These are phyloP conservation scores for Pestalotiopsis sp. DNA, from an alignment of 2,329 filamentous ascomycete genomes.

Conservation along the genomic window DNA sequence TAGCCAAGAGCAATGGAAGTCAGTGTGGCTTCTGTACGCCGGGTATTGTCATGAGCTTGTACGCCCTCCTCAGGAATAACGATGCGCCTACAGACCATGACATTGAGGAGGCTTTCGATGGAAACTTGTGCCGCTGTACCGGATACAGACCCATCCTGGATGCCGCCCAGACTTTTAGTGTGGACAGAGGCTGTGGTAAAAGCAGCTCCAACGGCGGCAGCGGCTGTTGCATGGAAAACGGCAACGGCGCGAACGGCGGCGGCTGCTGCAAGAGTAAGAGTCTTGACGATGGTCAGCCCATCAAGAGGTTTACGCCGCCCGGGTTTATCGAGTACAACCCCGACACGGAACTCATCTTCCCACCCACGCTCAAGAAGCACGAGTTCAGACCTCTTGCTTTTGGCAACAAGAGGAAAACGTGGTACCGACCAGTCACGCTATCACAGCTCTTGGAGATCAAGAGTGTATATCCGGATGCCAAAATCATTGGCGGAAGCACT, in stretches of 20 bases:
- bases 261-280: constrained; percentile 70
- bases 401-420: constrained; percentile 91
- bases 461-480: constrained; percentile 77
- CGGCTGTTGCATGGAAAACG: constrained; percentile 73
- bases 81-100: constrained; percentile 75
- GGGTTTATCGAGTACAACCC: constrained; percentile 94
- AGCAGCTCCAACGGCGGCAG: constrained; percentile 48
- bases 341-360: constrained; percentile 94
- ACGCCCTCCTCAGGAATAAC: constrained; percentile 87
- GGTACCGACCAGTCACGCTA: constrained; percentile 87
- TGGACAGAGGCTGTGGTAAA: constrained; percentile 51
- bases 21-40: constrained; percentile 96
- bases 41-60: constrained; percentile 96
- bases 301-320: constrained; percentile 76
- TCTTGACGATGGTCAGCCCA: constrained; percentile 49
- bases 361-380: constrained; percentile 79
- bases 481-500: constrained; percentile 93
- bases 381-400: constrained; percentile 80
- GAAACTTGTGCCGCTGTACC: constrained; percentile 93
- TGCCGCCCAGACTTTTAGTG: constrained; percentile 85
- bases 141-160: constrained; percentile 94
- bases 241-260: constrained; percentile 43
- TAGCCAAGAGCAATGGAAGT: constrained; percentile 88
- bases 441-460: constrained; percentile 92
- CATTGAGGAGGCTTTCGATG: constrained; percentile 95